Evolutionary conservation across 192 early-diverging fungal genomes (phyloP), one percentile per base, ranked within the genome.

Genomic region (Backusella psychrophila): DNA sequence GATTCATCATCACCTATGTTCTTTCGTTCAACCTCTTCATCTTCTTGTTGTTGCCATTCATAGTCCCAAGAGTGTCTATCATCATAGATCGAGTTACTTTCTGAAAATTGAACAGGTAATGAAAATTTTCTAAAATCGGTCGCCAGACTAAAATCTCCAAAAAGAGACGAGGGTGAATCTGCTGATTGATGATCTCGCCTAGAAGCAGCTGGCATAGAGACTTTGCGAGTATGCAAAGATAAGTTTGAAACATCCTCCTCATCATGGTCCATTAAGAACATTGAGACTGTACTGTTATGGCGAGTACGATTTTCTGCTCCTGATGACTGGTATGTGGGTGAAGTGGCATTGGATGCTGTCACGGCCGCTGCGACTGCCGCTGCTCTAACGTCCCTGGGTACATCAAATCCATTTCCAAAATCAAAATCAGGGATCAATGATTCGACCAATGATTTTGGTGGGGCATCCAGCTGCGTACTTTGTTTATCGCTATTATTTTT

Each of bases 131-230:
- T 71, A 56, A 79, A 79, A 79, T 79, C 78, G 31, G 73, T 75
- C 11, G 73, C 53, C 9, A 79, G 38, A 49, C 65, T 52, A 68
- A 78, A 78, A 41, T 79, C 78, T n/a, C 78, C 78, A 75, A 79
- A 79, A 34, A 79, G 39, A 36, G 78, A 79, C n/a, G 78, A 69
- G 17, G 66, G 41, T 70, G 78, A 39, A 29, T 63, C 65, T 33
- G 68, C 75, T 41, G 75, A 76, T n/a, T n/a, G 68, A n/a, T 70
- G 42, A 19, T 66, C 36, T 41, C 71, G 35, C 8, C 49, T 41
- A 21, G 34, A 34, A 6, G 72, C 66, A 12, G 77, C 21, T 73
- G 69, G 77, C 19, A 38, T 66, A 31, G 52, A 71, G 21, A 36
- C 56, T 52, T 53, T 71, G 6, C 67, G 33, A 26, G 75, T 53